Evolutionary conservation across 2,329 filamentous ascomycete species (phyloP).

Genomic region (Aspergillus piperis): DNA sequence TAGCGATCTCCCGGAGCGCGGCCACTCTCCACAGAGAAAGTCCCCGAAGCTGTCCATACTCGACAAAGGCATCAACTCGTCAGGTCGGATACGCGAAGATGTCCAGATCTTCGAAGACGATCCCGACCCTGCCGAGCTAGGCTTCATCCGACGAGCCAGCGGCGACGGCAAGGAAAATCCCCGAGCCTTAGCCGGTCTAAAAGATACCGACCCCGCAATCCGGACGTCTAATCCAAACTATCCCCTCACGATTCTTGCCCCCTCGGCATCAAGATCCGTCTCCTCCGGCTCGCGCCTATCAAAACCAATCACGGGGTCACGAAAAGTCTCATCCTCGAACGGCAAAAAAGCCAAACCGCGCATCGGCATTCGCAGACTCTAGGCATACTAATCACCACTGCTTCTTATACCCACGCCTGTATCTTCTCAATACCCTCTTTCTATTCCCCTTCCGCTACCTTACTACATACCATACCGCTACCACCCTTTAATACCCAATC

Average conservation of each 20-base stretch:
- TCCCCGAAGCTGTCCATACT: slow-evolving; percentile 37
- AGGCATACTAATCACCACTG: slow-evolving; percentile 2
- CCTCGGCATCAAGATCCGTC: slow-evolving; percentile 6
- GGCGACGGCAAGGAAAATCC: slow-evolving; percentile 30
- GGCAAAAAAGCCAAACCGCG: slow-evolving; percentile 35
- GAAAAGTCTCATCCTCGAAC: slow-evolving; percentile 27
- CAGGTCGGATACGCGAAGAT: slow-evolving; percentile 28
- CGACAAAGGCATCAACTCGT: slow-evolving; percentile 26
- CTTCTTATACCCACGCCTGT: neutral
- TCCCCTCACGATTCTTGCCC: slow-evolving; percentile 4
- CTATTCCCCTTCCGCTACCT: neutral
- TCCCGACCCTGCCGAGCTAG: slow-evolving; percentile 20
- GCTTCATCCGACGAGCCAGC: slow-evolving; percentile 19
- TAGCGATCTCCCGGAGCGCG: slow-evolving; percentile 15
- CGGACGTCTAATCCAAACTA: slow-evolving; percentile 3
- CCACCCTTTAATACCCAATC: neutral
- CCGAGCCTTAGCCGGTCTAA: slow-evolving; percentile 8
- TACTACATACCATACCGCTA: neutral
- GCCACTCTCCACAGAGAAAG: slow-evolving; percentile 34
- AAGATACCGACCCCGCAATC: slow-evolving; percentile 14
- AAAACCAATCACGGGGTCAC: slow-evolving; percentile 20
- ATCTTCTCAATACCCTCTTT: neutral
- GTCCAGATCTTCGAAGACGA: slow-evolving; percentile 37
- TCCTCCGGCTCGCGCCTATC: slow-evolving; percentile 19
- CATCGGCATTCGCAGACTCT: slow-evolving; percentile 39